Evolutionary conservation across 2,329 filamentous ascomycete genomes (phyloP), one percentile per base, ranked within the genome.

Genomic region (Paecilomyces formosus): DNA sequence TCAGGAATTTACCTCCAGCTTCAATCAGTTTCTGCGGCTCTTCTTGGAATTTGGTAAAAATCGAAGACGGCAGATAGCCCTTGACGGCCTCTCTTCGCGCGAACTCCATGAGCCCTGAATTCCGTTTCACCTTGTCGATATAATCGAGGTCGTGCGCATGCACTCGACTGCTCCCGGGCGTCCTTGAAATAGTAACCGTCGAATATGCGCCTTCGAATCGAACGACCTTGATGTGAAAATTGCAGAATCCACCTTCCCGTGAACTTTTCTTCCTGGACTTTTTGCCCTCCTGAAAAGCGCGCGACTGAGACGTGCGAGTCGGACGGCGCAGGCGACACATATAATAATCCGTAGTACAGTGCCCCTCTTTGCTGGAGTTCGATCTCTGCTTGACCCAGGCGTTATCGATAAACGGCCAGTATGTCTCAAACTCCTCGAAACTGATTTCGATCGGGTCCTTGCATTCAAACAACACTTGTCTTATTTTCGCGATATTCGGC

Each of bases 391-490:
- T 78, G 11, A 79, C 76, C 77, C 77, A 80, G n/a, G 79, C 74
- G 62, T 80, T 80, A 62, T 80, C 78, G 55, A 79, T 75, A 55
- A 77, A 80, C 6, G 77, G 77, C 72, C 76, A 79, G 62, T 78
- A 79, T 15, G 69, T 73, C 58, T 78, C 75, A 59, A 78, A 79
- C 56, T 80, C 78, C 24, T 74, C 71, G 39, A 75, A 63, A 18
- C 72, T 75, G 53, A 80, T 74, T 65, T 79, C 77, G 55, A 80
- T 74, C 6, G 76, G 72, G 45, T 79, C 76, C 53, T 72, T 75
- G 64, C 78, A 71, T 55, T 78, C 76, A 60, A 79, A 79, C 53
- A 79, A 64, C 24, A 75, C 69, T 56, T 74, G 72, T 31, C 78
- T 70, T 60, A 79, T 77, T 11, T 68, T 65, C 24, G 69, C 71